phyloP scores from a whole-genome alignment of 495 filamentous ascomycete species.

The Rhypophila decipiens region DNA sequence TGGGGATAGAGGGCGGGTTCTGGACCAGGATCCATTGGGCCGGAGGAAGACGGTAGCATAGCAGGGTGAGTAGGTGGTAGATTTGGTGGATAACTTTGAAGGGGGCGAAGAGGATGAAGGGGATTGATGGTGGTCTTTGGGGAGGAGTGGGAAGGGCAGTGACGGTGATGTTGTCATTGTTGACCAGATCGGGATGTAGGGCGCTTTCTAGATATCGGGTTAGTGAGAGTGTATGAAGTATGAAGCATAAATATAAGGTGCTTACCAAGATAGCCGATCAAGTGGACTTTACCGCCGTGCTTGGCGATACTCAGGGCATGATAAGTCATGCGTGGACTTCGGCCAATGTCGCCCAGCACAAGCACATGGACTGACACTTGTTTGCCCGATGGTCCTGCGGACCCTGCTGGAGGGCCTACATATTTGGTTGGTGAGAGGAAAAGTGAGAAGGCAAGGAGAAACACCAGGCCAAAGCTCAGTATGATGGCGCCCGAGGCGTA shows the following conservation, averaged over 20 bases:
- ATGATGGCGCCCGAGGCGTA: too few species aligned
- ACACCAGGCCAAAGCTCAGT: too few species aligned
- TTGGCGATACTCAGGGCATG: constrained; percentile 90
- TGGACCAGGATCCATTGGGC: constrained; percentile 81
- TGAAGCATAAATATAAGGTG: too few species aligned
- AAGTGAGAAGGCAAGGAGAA: too few species aligned
- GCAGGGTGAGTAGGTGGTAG: constrained; percentile 56
- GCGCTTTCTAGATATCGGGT: constrained; percentile 24
- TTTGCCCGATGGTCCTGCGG: constrained; percentile 4
- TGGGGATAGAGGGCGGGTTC: constrained; percentile 95
- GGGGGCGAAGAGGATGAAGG: constrained; percentile 72
- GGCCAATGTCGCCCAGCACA: constrained; percentile 96
- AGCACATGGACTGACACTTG: constrained; percentile 64
- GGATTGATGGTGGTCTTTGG: constrained; percentile 10
- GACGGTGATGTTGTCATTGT: constrained; percentile 59
- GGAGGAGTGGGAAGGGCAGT: constrained; percentile 26
- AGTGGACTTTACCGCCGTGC: constrained; percentile 69
- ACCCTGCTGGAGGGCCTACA: constrained; percentile 13
- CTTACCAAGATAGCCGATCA: constrained; percentile 82
- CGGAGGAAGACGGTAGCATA: constrained; percentile 67
- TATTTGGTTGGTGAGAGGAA: constrained; percentile 13
- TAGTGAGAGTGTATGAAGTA: constrained; percentile 1
- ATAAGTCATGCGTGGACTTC: constrained; percentile 97
- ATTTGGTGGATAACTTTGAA: constrained; percentile 84
- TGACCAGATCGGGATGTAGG: constrained; percentile 67